phyloP scores from a whole-genome alignment of 2,329 filamentous ascomycete genomes.

The Nemania sp. region DNA sequence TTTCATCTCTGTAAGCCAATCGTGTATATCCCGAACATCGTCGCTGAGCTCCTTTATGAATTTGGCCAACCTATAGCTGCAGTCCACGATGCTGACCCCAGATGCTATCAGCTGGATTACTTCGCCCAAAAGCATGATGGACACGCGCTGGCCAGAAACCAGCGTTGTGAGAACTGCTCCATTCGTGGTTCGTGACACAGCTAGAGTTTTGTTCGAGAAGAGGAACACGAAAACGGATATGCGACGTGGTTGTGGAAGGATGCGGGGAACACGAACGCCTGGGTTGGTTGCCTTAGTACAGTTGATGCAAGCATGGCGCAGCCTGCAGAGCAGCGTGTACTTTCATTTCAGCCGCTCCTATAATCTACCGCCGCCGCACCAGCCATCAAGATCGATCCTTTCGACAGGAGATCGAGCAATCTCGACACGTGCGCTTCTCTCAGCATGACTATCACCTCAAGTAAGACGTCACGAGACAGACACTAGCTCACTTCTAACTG shows the following conservation, averaged over 20 bases:
- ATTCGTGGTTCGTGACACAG: neutral
- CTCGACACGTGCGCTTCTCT: neutral
- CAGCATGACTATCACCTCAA: neutral
- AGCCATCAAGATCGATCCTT: neutral
- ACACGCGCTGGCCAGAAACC: neutral
- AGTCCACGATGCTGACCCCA: constrained; percentile 12
- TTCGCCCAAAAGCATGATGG: constrained; percentile 1
- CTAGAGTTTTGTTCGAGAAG: neutral
- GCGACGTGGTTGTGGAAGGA: neutral
- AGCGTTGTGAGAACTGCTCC: neutral
- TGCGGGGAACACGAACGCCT: constrained; percentile 6
- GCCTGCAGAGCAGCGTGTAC: neutral
- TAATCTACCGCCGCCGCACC: neutral
- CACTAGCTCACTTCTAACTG: neutral
- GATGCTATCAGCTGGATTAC: constrained; percentile 8
- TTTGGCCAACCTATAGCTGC: constrained; percentile 3
- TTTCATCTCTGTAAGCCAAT: constrained; percentile 1
- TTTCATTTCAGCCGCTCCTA: neutral
- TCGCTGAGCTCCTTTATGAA: constrained; percentile 6
- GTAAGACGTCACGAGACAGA: neutral
- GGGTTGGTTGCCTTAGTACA: constrained; percentile 1
- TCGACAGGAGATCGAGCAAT: too few relatives aligned
- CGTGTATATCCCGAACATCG: constrained; percentile 4
- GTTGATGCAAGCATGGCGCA: neutral
- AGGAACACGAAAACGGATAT: neutral